Evolutionary conservation across 345 rosid genomes (phyloP).

Genomic region (Pseudoturritis turrita): DNA sequence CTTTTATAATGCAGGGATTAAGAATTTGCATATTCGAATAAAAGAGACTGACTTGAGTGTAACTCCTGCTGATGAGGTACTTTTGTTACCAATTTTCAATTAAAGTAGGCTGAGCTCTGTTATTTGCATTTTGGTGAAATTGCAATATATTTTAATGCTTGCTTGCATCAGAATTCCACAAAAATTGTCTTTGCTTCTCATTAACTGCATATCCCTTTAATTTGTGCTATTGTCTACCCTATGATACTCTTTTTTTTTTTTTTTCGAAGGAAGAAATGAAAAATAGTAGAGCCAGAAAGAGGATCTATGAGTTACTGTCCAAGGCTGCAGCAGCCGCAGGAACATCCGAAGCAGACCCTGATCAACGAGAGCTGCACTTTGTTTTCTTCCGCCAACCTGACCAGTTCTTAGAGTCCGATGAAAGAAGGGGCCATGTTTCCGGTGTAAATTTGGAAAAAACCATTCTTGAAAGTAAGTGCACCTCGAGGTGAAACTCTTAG

Average conservation of each 20-base stretch:
- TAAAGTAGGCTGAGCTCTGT: background rate
- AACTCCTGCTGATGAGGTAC: conserved; percentile 77
- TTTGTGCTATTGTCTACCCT: background rate
- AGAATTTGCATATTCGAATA: conserved; percentile 46
- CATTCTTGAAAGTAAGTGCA: conserved; percentile 51
- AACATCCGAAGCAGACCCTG: conserved; percentile 42
- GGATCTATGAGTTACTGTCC: conserved; percentile 68
- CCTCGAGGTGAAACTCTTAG: background rate
- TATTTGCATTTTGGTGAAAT: background rate
- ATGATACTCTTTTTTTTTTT: conserved; percentile 7
- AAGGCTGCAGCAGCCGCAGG: conserved; percentile 47
- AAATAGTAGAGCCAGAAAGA: conserved; percentile 55
- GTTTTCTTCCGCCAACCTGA: conserved; percentile 80
- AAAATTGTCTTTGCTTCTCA: background rate
- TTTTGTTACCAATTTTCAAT: background rate
- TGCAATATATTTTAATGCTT: background rate
- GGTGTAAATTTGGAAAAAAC: conserved; percentile 80
- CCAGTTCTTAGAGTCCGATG: conserved; percentile 57
- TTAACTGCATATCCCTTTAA: background rate
- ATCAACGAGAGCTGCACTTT: conserved; percentile 76
- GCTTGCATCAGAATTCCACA: background rate
- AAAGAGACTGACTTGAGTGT: conserved; percentile 51
- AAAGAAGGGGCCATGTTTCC: conserved; percentile 56
- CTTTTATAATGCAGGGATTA: conserved; percentile 51
- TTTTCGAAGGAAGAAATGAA: conserved; percentile 72